Conservation (phyloP, 2,329 filamentous ascomycete species). For the Fusarium marasasianum region DNA sequence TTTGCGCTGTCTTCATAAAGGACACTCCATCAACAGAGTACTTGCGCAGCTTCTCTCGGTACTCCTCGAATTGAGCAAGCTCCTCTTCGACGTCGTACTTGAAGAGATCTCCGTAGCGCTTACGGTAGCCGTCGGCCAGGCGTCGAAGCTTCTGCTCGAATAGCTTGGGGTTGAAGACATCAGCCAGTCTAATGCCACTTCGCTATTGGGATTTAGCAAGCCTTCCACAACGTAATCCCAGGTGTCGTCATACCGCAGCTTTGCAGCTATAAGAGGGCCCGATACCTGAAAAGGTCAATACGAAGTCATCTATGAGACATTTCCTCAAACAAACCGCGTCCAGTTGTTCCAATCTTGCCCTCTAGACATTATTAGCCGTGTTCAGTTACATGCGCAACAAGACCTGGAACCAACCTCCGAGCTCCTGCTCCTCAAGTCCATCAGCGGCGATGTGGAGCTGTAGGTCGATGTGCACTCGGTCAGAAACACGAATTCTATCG, state of each 20-base stretch:
- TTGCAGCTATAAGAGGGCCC: neutral
- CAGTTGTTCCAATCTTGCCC: neutral
- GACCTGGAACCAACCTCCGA: neutral
- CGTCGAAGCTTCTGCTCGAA: neutral
- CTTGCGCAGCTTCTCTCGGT: neutral
- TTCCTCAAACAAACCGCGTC: neutral
- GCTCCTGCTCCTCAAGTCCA: conserved; percentile 12
- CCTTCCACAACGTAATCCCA: neutral
- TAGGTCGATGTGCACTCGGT: neutral
- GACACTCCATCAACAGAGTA: neutral
- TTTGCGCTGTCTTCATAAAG: neutral
- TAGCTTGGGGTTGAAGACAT: neutral
- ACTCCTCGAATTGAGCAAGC: neutral
- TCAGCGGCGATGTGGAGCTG: conserved; percentile 8
- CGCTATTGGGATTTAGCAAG: neutral
- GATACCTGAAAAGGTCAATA: neutral
- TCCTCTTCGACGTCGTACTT: neutral
- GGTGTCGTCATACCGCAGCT: neutral
- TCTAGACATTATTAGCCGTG: neutral
- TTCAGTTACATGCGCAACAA: neutral
- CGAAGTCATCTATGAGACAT: neutral
- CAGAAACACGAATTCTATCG: conserved; percentile 1
- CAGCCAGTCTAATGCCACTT: neutral
- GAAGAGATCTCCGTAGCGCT: neutral
- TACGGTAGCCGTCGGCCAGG: neutral